These are phyloP conservation scores for Mesembryanthemum crystallinum DNA, from an alignment of 148 eudicot species.

Conservation along the genomic window DNA sequence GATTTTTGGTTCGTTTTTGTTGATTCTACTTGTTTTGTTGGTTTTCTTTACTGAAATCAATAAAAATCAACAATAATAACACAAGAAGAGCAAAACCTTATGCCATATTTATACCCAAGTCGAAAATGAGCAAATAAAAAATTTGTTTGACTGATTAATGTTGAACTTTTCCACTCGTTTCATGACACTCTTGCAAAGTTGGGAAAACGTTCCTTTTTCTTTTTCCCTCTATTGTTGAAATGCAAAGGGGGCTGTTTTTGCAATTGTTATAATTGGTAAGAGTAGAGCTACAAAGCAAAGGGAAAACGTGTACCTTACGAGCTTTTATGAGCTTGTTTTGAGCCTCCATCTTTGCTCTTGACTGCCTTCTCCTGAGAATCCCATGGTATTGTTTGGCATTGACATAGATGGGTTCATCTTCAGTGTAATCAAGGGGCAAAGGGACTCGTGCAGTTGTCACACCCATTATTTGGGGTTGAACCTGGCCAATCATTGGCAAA, in stretches of 20 bases:
- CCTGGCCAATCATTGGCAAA: slow-evolving; percentile 28
- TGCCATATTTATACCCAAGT: too few species aligned
- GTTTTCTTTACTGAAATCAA: too few species aligned
- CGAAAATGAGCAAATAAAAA: too few species aligned
- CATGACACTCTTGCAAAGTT: too few species aligned
- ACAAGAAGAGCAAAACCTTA: too few species aligned
- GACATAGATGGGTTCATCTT: slow-evolving; percentile 79
- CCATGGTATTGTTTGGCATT: slow-evolving; percentile 86
- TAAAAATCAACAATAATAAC: too few species aligned
- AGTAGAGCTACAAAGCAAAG: neutral
- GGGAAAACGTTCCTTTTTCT: too few species aligned
- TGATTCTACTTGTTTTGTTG: too few species aligned
- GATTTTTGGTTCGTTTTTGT: too few species aligned
- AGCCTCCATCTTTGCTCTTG: slow-evolving; percentile 89
- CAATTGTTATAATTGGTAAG: neutral
- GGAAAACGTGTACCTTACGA: slow-evolving; percentile 31
- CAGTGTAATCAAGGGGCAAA: slow-evolving; percentile 61
- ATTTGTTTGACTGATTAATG: too few species aligned
- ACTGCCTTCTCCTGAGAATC: slow-evolving; percentile 83
- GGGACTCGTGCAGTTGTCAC: slow-evolving; percentile 57
- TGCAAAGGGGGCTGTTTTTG: neutral
- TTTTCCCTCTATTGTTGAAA: neutral
- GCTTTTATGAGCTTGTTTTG: slow-evolving; percentile 64
- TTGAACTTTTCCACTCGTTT: too few species aligned
- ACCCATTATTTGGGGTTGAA: slow-evolving; percentile 60